phyloP scores from a whole-genome alignment of 371 early-diverging fungal species.

The Dichotomocladium elegans region DNA sequence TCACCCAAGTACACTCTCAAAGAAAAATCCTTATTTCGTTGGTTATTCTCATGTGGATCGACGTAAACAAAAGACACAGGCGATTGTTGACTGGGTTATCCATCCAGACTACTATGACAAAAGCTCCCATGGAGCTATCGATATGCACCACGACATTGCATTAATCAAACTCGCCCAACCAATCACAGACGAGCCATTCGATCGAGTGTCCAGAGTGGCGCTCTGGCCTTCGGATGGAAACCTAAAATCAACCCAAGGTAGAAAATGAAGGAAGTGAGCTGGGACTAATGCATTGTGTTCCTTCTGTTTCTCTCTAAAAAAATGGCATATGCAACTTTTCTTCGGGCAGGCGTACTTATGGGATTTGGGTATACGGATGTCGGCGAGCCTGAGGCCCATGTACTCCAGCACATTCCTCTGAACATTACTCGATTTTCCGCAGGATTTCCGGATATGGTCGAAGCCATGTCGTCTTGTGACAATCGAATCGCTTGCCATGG shows the following conservation, averaged over 20 bases:
- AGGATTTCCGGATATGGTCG: constrained; percentile 12
- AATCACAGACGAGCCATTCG: constrained; percentile 18
- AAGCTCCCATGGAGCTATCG: constrained; percentile 7
- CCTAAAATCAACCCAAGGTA: background rate
- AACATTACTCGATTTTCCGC: constrained; percentile 19
- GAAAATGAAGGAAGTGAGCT: too few species aligned
- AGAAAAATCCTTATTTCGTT: constrained; percentile 19
- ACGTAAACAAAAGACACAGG: constrained; percentile 16
- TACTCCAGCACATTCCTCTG: constrained; percentile 19
- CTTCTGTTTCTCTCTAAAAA: background rate
- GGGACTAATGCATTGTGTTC: background rate
- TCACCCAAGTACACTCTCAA: constrained; percentile 6
- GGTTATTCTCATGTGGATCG: constrained; percentile 18
- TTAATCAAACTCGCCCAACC: constrained; percentile 26
- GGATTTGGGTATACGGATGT: constrained; percentile 30
- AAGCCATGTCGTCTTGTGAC: constrained; percentile 19
- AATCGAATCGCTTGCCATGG: constrained; percentile 35
- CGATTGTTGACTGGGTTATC: constrained; percentile 27
- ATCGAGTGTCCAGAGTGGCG: constrained; percentile 17
- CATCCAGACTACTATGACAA: constrained; percentile 29
- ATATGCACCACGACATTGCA: constrained; percentile 37
- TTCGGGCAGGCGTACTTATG: constrained; percentile 21
- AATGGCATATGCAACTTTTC: background rate
- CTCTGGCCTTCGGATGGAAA: constrained; percentile 23
- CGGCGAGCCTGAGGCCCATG: constrained; percentile 14